These are phyloP conservation scores for Discostella stelligeroides DNA, from an alignment of 108 stramenopile genomes.

Conservation along the genomic window DNA sequence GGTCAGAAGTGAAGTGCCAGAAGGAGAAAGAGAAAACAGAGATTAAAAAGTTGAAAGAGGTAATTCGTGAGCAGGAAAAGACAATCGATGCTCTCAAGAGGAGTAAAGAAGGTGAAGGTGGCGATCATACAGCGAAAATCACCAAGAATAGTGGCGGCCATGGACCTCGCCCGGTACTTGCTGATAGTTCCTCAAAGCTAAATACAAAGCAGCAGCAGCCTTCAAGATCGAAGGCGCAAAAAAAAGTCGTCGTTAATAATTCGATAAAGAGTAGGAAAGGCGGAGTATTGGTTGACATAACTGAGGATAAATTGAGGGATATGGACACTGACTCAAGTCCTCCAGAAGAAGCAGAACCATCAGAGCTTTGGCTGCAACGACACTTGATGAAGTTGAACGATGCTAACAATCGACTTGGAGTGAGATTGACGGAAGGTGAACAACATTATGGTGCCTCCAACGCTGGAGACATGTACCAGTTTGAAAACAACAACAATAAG, in stretches of 20 bases:
- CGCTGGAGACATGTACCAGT: background rate
- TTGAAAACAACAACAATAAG: background rate
- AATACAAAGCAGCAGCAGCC: slow-evolving; percentile 9
- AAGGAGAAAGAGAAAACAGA: slow-evolving; percentile 56
- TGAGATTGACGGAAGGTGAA: slow-evolving; percentile 1
- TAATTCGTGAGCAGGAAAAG: slow-evolving; percentile 39
- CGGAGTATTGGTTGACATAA: slow-evolving; percentile 1
- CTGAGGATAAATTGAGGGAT: background rate
- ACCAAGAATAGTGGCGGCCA: background rate
- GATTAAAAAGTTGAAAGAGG: slow-evolving; percentile 37
- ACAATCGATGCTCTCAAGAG: slow-evolving; percentile 24
- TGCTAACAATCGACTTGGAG: slow-evolving; percentile 25
- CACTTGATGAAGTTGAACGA: slow-evolving; percentile 17
- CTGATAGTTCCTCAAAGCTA: slow-evolving; percentile 14
- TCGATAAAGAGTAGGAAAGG: slow-evolving; percentile 6
- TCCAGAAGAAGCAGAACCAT: slow-evolving; percentile 10
- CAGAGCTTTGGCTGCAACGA: slow-evolving; percentile 28
- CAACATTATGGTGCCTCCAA: slow-evolving; percentile 1
- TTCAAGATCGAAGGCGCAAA: slow-evolving; percentile 8
- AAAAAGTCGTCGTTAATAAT: background rate
- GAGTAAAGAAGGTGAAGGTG: slow-evolving; percentile 1
- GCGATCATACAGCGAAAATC: slow-evolving; percentile 17
- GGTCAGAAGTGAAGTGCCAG: slow-evolving; percentile 65
- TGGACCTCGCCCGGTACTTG: background rate
- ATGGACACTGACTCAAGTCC: background rate